Evolutionary conservation across 2,329 filamentous ascomycete genomes (phyloP).

Genomic region (Penicillium sp.): DNA sequence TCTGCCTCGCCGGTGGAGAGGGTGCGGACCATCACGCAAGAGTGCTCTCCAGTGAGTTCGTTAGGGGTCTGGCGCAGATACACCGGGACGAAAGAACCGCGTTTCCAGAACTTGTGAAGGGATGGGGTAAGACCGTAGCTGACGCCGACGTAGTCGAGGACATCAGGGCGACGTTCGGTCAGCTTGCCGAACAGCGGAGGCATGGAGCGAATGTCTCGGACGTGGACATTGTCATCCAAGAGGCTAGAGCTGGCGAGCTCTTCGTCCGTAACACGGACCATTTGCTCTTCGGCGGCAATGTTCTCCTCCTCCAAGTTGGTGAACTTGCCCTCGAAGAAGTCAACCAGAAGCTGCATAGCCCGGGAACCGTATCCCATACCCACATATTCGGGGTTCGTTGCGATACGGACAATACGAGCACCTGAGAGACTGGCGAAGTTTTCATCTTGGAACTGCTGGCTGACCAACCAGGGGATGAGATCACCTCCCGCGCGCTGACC

Average conservation of each 20-base stretch:
- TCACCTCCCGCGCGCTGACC: constrained; percentile 85
- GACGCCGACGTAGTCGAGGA: constrained; percentile 86
- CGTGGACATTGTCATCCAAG: constrained; percentile 76
- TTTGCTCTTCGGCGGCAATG: constrained; percentile 45
- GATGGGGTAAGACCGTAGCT: constrained; percentile 82
- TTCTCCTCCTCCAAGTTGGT: constrained; percentile 69
- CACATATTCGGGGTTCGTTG: constrained; percentile 87
- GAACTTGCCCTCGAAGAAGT: constrained; percentile 94
- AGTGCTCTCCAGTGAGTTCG: constrained; percentile 92
- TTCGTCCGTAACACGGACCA: constrained; percentile 70
- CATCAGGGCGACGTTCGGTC: constrained; percentile 67
- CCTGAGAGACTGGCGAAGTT: constrained; percentile 91
- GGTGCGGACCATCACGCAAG: constrained; percentile 89
- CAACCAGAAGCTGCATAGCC: constrained; percentile 73
- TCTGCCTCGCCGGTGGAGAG: constrained; percentile 49
- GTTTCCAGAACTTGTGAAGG: constrained; percentile 96
- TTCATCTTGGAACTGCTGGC: constrained; percentile 95
- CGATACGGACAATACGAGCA: constrained; percentile 83
- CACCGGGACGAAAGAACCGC: constrained; percentile 72
- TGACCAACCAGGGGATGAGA: constrained; percentile 93
- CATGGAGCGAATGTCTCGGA: constrained; percentile 83
- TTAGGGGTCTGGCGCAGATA: constrained; percentile 93
- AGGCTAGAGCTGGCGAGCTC: constrained; percentile 69
- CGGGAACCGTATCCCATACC: constrained; percentile 89
- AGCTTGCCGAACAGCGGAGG: constrained; percentile 86